Evolutionary conservation across 345 rosid species (phyloP).

Genomic region (Populus tremula): DNA sequence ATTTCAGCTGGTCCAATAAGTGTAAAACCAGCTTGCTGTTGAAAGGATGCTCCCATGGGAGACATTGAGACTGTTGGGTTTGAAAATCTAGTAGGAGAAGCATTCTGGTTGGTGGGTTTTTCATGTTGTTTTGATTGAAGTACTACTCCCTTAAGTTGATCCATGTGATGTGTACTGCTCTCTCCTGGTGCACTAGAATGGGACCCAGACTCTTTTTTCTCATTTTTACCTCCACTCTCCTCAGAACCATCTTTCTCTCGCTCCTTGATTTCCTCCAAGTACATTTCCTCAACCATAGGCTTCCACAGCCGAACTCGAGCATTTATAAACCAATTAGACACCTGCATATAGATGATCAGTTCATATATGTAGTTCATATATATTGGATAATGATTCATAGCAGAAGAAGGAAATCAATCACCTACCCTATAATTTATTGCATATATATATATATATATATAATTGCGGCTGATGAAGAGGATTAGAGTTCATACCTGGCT

Average conservation of each 20-base stretch:
- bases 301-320: conserved; percentile 87
- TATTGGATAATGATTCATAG: background rate
- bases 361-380: background rate
- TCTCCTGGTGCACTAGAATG: conserved; percentile 2
- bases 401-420: background rate
- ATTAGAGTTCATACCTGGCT: conserved; percentile 48
- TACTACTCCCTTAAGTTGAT: conserved; percentile 21
- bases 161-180: conserved; percentile 5
- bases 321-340: conserved; percentile 76
- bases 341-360: conserved; percentile 33
- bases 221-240: conserved; percentile 20
- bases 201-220: conserved; percentile 19
- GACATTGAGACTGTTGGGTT: conserved; percentile 39
- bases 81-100: conserved; percentile 24
- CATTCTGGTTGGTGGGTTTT: conserved; percentile 21
- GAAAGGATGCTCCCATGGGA: conserved; percentile 31
- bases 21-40: conserved; percentile 29
- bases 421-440: background rate
- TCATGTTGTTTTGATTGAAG: conserved; percentile 21
- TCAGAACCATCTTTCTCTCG: conserved; percentile 30
- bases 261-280: conserved; percentile 53
- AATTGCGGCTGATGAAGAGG: background rate
- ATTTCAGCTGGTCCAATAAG: conserved; percentile 37
- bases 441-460: background rate
- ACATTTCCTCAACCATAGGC: conserved; percentile 89